Evolutionary conservation across 441 rosid genomes (phyloP), one percentile per base, ranked within the genome.

Genomic region (Eruca vesicaria): DNA sequence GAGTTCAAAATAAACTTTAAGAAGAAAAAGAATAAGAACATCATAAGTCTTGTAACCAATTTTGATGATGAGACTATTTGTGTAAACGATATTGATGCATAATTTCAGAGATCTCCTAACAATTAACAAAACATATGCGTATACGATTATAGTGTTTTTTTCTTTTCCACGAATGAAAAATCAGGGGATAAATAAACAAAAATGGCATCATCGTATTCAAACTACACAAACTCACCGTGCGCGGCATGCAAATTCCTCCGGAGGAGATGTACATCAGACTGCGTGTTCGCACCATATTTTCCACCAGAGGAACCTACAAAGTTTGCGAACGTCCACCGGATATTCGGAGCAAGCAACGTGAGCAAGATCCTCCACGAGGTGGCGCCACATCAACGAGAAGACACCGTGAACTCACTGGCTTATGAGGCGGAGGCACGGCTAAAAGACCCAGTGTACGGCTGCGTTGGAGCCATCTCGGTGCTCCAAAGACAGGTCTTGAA

Each of bases 161-260:
- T 12, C 3, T 31, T 48, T 59, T 66, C 2, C 2, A 3, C 35
- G 18, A 56, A 16, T 57, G 26, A 38, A 74, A 65, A 71, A 31
- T 18, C 69, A 68, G 53, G 68, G 35, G 23, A 28, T 5, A 61
- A 3, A 36, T n/a, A 32, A 50, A 7, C 0, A 43, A 53, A 53
- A 0, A 75, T 75, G 74, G 83, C 91, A 9, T 84, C 88, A 11
- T 61, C 68, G 2, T 21, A 62, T 9, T 18, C 76, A 1, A 84
- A 84, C 84, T 83, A 84, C 69, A 82, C 88, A 32, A 88, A 83
- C 72, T 78, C 89, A 8, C 92, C 92, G 3, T 88, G 92, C 52
- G 92, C 92, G 5, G 89, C 89, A 66, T 88, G 92, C 86, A 88
- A 88, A 71, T 88, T 83, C 81, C 73, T 88, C 20, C 79, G 92